Conservation (phyloP, 306 rosid genomes). For the Cicer bijugum region DNA sequence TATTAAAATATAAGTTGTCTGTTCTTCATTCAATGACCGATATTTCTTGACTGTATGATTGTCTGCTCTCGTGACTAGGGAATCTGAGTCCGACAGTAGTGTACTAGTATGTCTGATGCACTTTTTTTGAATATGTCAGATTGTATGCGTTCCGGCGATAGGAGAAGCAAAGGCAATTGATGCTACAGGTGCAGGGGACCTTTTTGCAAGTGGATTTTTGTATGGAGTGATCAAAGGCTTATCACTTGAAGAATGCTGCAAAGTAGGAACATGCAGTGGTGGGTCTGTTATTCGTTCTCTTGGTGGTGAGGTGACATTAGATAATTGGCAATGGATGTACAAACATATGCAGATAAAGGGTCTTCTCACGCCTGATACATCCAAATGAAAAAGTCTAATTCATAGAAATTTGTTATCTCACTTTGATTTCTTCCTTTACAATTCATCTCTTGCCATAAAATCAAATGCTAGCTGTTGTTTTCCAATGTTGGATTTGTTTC, state of each 20-base stretch:
- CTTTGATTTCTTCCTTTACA: too few species aligned
- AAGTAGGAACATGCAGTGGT: constrained; percentile 84
- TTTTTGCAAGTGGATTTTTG: constrained; percentile 88
- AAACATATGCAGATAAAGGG: constrained; percentile 80
- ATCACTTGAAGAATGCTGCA: constrained; percentile 81
- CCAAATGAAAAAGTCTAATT: too few species aligned
- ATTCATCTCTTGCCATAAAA: too few species aligned
- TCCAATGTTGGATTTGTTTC: constrained; percentile 16
- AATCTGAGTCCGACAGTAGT: too few species aligned
- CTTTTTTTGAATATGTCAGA: constrained; percentile 45
- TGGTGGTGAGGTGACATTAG: constrained; percentile 77
- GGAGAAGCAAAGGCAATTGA: constrained; percentile 70
- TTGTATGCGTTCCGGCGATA: constrained; percentile 69
- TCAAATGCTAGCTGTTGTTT: too few species aligned
- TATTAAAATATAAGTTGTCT: neutral
- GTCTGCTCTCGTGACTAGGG: neutral
- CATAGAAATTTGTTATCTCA: too few species aligned
- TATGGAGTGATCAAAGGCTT: constrained; percentile 76
- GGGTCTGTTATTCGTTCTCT: constrained; percentile 78
- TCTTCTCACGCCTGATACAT: constrained; percentile 56
- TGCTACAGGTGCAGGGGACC: constrained; percentile 92
- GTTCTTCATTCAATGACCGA: neutral
- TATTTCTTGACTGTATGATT: too few species aligned
- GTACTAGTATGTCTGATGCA: neutral
- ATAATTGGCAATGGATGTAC: constrained; percentile 85